These are phyloP conservation scores for Decorospora gaudefroyi DNA, from an alignment of 2,329 filamentous ascomycete genomes.

Conservation along the genomic window DNA sequence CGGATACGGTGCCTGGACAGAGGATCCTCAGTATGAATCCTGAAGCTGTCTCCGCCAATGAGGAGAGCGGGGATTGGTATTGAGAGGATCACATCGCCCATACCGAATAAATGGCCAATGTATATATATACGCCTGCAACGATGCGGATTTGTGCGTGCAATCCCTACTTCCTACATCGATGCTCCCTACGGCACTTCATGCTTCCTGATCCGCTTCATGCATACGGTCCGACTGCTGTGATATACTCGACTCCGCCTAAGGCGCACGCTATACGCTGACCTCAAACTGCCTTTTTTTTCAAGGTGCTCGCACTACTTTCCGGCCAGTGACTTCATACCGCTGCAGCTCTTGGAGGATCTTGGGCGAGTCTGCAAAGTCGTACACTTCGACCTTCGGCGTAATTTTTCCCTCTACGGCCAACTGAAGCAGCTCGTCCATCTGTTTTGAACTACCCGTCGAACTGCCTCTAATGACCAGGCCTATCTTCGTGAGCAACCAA, in stretches of 20 bases:
- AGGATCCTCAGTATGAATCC: conserved; percentile 64
- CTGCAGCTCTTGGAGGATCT: conserved; percentile 43
- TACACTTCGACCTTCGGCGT: conserved; percentile 46
- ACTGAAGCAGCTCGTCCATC: conserved; percentile 53
- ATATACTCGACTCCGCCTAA: conserved; percentile 1
- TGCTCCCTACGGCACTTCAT: background rate
- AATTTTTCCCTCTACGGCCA: conserved; percentile 51
- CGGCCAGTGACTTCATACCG: conserved; percentile 44
- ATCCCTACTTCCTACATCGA: background rate
- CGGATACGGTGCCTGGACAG: conserved; percentile 61
- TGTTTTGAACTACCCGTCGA: conserved; percentile 53
- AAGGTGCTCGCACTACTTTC: conserved; percentile 43
- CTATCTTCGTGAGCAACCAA: conserved; percentile 17
- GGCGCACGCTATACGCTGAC: background rate
- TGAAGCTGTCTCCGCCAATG: conserved; percentile 57
- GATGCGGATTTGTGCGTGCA: no score
- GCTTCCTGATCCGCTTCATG: background rate
- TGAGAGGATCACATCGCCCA: no score
- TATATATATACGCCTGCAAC: background rate
- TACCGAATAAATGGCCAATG: no score
- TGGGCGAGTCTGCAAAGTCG: conserved; percentile 44
- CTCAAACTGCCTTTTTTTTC: background rate
- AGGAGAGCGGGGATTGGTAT: conserved; percentile 64
- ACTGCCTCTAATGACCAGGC: conserved; percentile 53
- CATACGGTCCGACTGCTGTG: background rate